phyloP scores from a whole-genome alignment of 176 grass and related monocot genomes.

The Urochloa ruziziensis region DNA sequence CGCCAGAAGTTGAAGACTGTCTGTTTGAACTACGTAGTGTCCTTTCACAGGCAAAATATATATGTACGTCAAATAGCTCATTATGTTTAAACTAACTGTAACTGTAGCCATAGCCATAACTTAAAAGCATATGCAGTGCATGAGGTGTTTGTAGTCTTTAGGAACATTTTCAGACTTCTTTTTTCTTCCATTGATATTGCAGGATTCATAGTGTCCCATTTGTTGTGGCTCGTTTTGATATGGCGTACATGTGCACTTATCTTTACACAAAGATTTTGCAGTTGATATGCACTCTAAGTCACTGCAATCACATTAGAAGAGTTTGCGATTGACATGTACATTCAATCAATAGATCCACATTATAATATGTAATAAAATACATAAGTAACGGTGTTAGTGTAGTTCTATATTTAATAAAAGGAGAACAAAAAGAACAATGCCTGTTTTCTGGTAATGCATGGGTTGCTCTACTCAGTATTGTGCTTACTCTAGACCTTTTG shows the following conservation, averaged over 20 bases:
- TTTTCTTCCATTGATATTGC: not conserved
- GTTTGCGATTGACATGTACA: not conserved
- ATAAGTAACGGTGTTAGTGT: not conserved
- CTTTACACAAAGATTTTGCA: not conserved
- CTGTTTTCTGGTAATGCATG: conserved; percentile 20
- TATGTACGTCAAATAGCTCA: conserved; percentile 63
- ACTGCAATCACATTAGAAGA: not conserved
- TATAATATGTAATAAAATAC: not conserved
- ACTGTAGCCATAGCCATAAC: conserved; percentile 1
- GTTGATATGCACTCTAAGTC: conserved; percentile 18
- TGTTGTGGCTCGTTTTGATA: conserved; percentile 21
- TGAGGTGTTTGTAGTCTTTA: not conserved
- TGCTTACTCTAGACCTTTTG: not conserved
- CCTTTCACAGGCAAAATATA: conserved; percentile 97
- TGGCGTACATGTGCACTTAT: not conserved
- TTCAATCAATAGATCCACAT: conserved; percentile 4
- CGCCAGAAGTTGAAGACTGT: conserved; percentile 85
- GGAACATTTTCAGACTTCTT: not conserved
- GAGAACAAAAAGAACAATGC: not conserved
- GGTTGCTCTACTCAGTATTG: conserved; percentile 9
- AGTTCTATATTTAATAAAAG: not conserved
- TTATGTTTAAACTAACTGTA: conserved; percentile 19
- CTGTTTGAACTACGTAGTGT: conserved; percentile 77
- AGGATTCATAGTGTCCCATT: not conserved
- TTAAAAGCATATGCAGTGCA: conserved; percentile 22